Evolutionary conservation across 2,329 filamentous ascomycete species (phyloP), one percentile per base, ranked within the genome.

Genomic region (Geosmithia putterillii): DNA sequence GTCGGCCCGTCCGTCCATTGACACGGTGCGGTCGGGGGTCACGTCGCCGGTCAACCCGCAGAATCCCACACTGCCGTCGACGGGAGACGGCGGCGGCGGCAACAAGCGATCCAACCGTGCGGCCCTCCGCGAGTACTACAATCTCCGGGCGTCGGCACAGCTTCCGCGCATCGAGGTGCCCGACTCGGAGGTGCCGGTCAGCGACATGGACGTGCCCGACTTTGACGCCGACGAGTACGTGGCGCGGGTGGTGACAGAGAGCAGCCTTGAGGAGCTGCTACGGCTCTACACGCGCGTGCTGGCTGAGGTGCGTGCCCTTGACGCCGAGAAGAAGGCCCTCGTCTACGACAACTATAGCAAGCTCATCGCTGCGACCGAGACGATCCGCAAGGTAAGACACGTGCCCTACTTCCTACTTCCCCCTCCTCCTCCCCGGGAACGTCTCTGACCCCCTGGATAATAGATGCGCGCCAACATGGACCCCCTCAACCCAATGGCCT

Each of bases 291-390:
- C 82, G 40, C 73, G 76, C 19, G 70, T 90, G 9, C 63, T 90
- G 51, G 74, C 79, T 51, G 90, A 96, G 64, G 90, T 95, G 40
- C 70, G 88, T 34, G 89, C 86, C 2, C 71, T 98, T 17, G 92
- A 96, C 56, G 90, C 90, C 20, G 92, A 98, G 71, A 84, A 92
- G 62, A 98, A 98, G 65, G 89, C 90, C 2, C 66, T 98, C 48
- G 92, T 98, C 4, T 98, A 98, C 61, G 90, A 98, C 60, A 98
- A 98, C 59, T 98, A 96, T 62, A 92, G 84, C 52, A 96, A 96
- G 65, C 66, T 98, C 51, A 95, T 98, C 51, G 78, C 83, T n/a
- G 92, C 92, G 1, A 95, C 94, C 10, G 90, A 95, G 62, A 96
- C 90, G 3, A 98, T 98, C 55, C 76, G 85, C 41, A 87, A 86